phyloP scores from a whole-genome alignment of 2,329 filamentous ascomycete species.

The Zalaria sp. region DNA sequence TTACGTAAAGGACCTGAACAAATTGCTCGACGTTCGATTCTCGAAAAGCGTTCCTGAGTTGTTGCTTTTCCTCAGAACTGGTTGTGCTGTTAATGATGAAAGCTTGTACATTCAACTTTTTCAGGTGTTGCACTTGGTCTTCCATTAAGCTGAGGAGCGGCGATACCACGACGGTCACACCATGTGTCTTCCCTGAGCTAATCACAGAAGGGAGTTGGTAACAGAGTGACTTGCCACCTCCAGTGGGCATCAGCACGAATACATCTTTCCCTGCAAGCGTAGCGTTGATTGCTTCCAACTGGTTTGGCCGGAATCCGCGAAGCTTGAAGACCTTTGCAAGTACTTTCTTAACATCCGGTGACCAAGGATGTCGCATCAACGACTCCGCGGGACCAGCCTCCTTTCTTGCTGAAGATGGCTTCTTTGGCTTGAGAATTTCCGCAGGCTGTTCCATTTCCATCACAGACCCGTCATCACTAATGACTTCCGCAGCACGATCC shows the following conservation, averaged over 20 bases:
- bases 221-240: slow-evolving; percentile 90
- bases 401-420: slow-evolving; percentile 9
- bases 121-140: slow-evolving; percentile 81
- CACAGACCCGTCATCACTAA: no score
- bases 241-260: slow-evolving; percentile 95
- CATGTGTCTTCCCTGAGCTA: slow-evolving; percentile 62
- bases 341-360: slow-evolving; percentile 65
- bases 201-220: slow-evolving; percentile 90
- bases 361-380: slow-evolving; percentile 61
- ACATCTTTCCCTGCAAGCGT: slow-evolving; percentile 77
- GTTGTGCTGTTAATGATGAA: slow-evolving; percentile 71
- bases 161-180: slow-evolving; percentile 89
- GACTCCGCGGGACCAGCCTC: slow-evolving; percentile 9
- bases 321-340: slow-evolving; percentile 75
- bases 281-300: slow-evolving; percentile 90
- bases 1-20: slow-evolving; percentile 84
- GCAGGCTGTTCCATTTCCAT: background rate
- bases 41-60: slow-evolving; percentile 52
- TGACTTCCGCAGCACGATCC: no score
- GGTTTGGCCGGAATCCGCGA: slow-evolving; percentile 75
- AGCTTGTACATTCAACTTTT: slow-evolving; percentile 61
- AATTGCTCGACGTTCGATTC: slow-evolving; percentile 55
- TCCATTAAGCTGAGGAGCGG: slow-evolving; percentile 93
- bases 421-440: slow-evolving; percentile 3
- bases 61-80: slow-evolving; percentile 43